Percentiles rank a stretch among this genome's conserved stretches.
These are phyloP conservation scores for Pestalotiopsis sp. DNA, from an alignment of 2,329 filamentous ascomycete genomes.

Conservation along the genomic window DNA sequence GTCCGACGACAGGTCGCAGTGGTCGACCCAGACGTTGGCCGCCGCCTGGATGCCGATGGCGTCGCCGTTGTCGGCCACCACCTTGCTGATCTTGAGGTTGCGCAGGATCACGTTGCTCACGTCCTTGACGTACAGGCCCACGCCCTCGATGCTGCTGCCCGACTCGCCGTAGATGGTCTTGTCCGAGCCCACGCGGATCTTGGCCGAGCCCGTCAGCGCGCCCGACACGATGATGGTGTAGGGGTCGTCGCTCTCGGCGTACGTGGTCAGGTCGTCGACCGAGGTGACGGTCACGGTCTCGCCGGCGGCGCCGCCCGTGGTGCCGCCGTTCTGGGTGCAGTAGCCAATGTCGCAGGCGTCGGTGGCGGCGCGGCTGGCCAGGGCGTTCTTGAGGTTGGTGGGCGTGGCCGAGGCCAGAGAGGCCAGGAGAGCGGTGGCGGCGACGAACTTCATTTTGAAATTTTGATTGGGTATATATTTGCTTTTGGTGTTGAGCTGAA, in stretches of 20 bases:
- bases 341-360: conserved; percentile 26
- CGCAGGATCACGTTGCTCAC: conserved; percentile 63
- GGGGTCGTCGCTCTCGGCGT: conserved; percentile 47
- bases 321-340: conserved; percentile 32
- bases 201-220: conserved; percentile 42
- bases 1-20: conserved; percentile 67
- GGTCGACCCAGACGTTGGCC: conserved; percentile 69
- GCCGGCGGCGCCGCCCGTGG: conserved; percentile 58
- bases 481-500: too few relatives aligned
- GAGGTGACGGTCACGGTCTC: conserved; percentile 57
- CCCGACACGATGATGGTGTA: conserved; percentile 50
- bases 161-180: conserved; percentile 52
- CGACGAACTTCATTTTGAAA: conserved; percentile 27
- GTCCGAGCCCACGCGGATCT: conserved; percentile 50
- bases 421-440: conserved; percentile 22
- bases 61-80: conserved; percentile 59
- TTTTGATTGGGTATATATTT: neutral
- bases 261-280: conserved; percentile 51
- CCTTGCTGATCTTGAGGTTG: conserved; percentile 63
- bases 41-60: conserved; percentile 61
- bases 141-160: conserved; percentile 44
- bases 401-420: conserved; percentile 23
- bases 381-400: conserved; percentile 20
- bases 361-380: conserved; percentile 26
- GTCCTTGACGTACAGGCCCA: conserved; percentile 56